Evolutionary conservation across 1,284 basidiomycete genomes (phyloP), one percentile per base, ranked within the genome.

Genomic region (Malassezia equina): DNA sequence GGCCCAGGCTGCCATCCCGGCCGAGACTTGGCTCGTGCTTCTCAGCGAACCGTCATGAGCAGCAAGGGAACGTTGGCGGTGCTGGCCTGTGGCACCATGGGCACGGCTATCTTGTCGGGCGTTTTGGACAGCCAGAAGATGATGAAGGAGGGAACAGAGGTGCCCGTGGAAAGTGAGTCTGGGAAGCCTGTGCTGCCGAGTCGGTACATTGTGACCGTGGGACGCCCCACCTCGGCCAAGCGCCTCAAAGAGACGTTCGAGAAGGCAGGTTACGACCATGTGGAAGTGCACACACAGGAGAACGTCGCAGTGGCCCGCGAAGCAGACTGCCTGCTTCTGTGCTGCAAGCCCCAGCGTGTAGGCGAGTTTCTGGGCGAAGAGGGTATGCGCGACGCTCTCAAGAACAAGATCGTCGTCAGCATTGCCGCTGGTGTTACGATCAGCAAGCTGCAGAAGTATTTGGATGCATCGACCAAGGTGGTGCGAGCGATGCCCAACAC

Each of bases 401-500:
- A 83, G 31, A 85, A 85, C 46, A 98, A 98, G 77, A 81, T 98
- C 1, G 79, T 99, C 56, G 87, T 96, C 72, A 95, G 91, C 64
- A 96, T 98, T 68, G 84, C 94, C 40, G 93, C 94, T 8, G 94
- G 94, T 62, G 84, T 95, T 5, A 93, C 87, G 15, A 88, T 96
- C 63, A 66, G 79, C 15, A 90, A 95, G 76, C 79, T 98, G 39
- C 77, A 79, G 47, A 79, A 76, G 8, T 86, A 85, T 85, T 86
- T 93, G 25, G 78, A 80, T 17, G 78, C 83, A 0, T 79, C 78
- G n/a, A 90, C 89, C 33, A 84, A 82, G 62, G 87, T 96, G 47
- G 84, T 96, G 47, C 83, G 94, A 50, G 89, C 90, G 3, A 99
- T 99, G 94, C 93, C 94, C 60, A 99, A 98, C 75, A 98, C 94